Evolutionary conservation across 495 filamentous ascomycete genomes (phyloP).

Genomic region (Tuber melanosporum): DNA sequence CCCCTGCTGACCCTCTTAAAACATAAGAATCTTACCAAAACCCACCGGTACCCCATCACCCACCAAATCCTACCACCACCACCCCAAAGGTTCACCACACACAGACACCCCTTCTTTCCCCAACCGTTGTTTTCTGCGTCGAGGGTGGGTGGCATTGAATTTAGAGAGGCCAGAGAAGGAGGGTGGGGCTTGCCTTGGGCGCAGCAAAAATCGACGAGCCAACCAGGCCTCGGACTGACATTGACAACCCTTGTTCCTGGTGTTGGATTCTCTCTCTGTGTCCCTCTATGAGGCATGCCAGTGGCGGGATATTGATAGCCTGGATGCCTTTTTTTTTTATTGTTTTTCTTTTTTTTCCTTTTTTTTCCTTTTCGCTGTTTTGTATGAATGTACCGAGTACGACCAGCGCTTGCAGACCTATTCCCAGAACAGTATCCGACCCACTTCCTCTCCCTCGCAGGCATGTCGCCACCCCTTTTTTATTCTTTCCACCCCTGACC

Average conservation of each 20-base stretch:
- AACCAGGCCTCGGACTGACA: slow-evolving; percentile 38
- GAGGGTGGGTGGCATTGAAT: slow-evolving; percentile 5
- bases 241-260: slow-evolving; percentile 17
- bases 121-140: not conserved
- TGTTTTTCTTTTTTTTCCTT: slow-evolving; percentile 36
- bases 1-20: slow-evolving; percentile 31
- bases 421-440: slow-evolving; percentile 35
- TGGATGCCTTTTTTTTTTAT: slow-evolving; percentile 45
- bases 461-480: slow-evolving; percentile 40
- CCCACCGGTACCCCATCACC: not conserved
- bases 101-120: not conserved
- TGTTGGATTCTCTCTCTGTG: slow-evolving; percentile 21
- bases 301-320: slow-evolving; percentile 41
- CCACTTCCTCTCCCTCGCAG: slow-evolving; percentile 27
- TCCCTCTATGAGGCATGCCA: slow-evolving; percentile 5
- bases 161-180: slow-evolving; percentile 14
- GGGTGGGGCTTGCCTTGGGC: slow-evolving; percentile 36
- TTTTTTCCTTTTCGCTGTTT: slow-evolving; percentile 31
- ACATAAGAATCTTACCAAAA: slow-evolving; percentile 2
- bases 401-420: slow-evolving; percentile 37
- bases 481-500: slow-evolving; percentile 30
- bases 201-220: slow-evolving; percentile 22
- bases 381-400: slow-evolving; percentile 15
- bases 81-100: not conserved
- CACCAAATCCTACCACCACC: slow-evolving; percentile 4